A percentile compares a stretch with the other conserved stretches of the same genome.
Evolutionary conservation across 257 asterid genomes (phyloP).

Genomic region (Plantago ovata): DNA sequence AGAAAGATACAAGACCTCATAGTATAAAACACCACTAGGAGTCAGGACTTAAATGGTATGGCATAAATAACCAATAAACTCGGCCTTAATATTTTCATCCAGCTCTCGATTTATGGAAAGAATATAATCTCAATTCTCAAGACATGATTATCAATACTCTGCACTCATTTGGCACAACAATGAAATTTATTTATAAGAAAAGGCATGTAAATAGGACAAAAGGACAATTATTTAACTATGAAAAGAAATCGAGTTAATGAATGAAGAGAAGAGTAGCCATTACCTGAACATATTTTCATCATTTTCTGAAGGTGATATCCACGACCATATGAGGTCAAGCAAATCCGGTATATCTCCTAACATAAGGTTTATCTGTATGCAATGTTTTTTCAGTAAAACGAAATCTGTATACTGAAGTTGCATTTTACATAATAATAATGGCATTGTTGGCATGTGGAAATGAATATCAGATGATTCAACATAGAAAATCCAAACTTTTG

Average conservation of each 20-base stretch:
- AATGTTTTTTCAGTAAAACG: slow-evolving; percentile 32
- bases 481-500: slow-evolving; percentile 8
- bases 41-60: too few species aligned
- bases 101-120: too few species aligned
- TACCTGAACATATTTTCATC: slow-evolving; percentile 73
- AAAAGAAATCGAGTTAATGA: background rate
- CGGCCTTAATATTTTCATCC: too few species aligned
- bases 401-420: slow-evolving; percentile 15
- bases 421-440: slow-evolving; percentile 1
- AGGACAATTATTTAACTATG: background rate
- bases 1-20: too few species aligned
- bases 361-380: slow-evolving; percentile 88
- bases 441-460: background rate
- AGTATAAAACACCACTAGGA: too few species aligned
- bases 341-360: slow-evolving; percentile 81
- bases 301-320: slow-evolving; percentile 90
- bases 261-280: slow-evolving; percentile 17
- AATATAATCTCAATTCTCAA: too few species aligned
- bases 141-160: too few species aligned
- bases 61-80: too few species aligned
- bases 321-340: slow-evolving; percentile 84
- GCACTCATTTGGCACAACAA: background rate
- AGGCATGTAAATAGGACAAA: background rate
- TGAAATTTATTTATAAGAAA: slow-evolving; percentile 10
- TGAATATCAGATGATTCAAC: slow-evolving; percentile 1